Evolutionary conservation across 768 basidiomycete species (phyloP), one percentile per base, ranked within the genome.

Genomic region (Gloeophyllum trabeum): DNA sequence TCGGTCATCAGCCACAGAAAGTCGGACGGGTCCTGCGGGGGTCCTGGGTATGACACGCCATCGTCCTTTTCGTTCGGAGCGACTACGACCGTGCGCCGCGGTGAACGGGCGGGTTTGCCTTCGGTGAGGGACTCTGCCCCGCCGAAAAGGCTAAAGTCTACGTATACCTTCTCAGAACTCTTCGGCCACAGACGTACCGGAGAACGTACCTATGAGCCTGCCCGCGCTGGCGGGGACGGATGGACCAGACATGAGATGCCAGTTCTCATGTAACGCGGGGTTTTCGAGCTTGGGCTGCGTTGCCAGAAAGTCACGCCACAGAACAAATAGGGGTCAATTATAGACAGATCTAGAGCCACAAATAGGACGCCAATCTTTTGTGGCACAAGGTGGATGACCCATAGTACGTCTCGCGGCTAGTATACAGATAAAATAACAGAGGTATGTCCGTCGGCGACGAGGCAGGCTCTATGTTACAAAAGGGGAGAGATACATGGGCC

Each of bases 1-100:
- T 99, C 96, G 0, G 90, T 96, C 81, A 97, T 87, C 35, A 93
- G 55, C 96, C 96, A 99, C 23, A 97, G 69, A 54, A 96, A 98
- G 51, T 98, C 94, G 0, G 68, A 60, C 1, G 87, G 83, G 52
- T 91, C 79, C 56, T 80, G 79, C 0, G 82, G 81, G 2, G 76
- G 76, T 4, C 61, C 68, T 16, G 66, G 59, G 51, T 72, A 59
- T 3, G 62, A 58, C 30, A 54, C 56, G 6, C 64, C 70, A 46
- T 71, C 53, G 45, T 67, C 63, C 35, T 69, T 48, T 4, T 40
- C 48, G 2, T 58, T 62, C 3, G 67, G 65, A n/a, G 61, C 59
- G 2, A 61, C 50, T 39, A 71, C 60, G 35, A 66, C 66, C 0
- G 75, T 75, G 36, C 74, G 75, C 49, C 70, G 68, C 5, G 69